Conservation (phyloP, 140 eudicot genomes). For the Ambrosia hybrid region DNA sequence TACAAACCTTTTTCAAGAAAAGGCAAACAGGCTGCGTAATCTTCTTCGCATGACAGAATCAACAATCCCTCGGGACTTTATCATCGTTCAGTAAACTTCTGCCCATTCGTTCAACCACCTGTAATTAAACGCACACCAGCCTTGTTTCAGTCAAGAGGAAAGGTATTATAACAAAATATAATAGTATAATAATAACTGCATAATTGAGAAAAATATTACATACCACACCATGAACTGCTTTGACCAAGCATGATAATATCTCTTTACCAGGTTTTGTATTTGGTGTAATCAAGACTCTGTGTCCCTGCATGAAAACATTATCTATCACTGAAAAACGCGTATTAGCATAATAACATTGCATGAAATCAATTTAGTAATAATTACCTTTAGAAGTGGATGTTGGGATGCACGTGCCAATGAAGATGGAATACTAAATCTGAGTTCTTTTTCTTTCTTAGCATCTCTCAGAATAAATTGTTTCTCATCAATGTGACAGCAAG, state of each 20-base stretch:
- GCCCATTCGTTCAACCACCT: slow-evolving; percentile 74
- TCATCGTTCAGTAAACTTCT: slow-evolving; percentile 51
- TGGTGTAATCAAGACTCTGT: slow-evolving; percentile 69
- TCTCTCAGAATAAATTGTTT: slow-evolving; percentile 80
- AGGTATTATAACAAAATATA: slow-evolving; percentile 8
- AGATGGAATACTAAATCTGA: slow-evolving; percentile 73
- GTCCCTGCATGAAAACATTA: slow-evolving; percentile 47
- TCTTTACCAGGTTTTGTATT: slow-evolving; percentile 87
- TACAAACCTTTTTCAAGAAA: slow-evolving; percentile 76
- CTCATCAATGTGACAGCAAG: slow-evolving; percentile 77
- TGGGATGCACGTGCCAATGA: slow-evolving; percentile 68
- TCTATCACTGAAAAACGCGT: slow-evolving; percentile 5
- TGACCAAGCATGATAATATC: slow-evolving; percentile 81
- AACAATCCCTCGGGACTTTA: slow-evolving; percentile 50
- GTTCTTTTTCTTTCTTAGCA: slow-evolving; percentile 78
- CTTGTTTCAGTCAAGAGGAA: not conserved
- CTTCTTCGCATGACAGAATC: slow-evolving; percentile 91
- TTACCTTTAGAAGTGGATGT: slow-evolving; percentile 73
- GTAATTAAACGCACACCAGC: slow-evolving; percentile 16
- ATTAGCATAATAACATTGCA: slow-evolving; percentile 14
- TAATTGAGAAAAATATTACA: slow-evolving; percentile 25
- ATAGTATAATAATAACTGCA: not conserved
- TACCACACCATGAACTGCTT: slow-evolving; percentile 95
- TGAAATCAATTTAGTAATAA: not conserved
- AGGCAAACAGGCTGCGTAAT: slow-evolving; percentile 66